A percentile compares a stretch with the other conserved stretches of the same genome.
Conservation (phyloP, 2,329 filamentous ascomycete species). For the Exophiala mesophila region DNA sequence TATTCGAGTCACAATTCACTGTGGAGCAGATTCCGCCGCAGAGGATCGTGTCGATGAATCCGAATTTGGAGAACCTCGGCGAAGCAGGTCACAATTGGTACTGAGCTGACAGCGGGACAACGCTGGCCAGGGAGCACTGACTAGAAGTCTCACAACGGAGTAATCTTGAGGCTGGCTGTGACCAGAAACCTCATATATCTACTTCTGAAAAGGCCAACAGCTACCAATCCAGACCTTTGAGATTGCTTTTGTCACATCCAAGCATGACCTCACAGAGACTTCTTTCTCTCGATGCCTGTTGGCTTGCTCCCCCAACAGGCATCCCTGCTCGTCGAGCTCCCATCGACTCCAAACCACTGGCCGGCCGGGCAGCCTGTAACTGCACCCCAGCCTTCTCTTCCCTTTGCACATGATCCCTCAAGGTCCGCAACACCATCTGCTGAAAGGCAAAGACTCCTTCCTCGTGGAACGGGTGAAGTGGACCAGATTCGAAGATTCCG, state of each 20-base stretch:
- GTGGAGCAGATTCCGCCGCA: constrained; percentile 53
- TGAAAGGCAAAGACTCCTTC: constrained; percentile 56
- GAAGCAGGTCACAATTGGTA: constrained; percentile 58
- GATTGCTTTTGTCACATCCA: background rate
- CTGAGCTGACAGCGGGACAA: too few relatives aligned
- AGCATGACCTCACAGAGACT: constrained; percentile 1
- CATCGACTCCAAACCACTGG: background rate
- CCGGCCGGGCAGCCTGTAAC: constrained; percentile 47
- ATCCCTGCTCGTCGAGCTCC: background rate
- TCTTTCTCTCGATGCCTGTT: background rate
- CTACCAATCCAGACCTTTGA: constrained; percentile 4
- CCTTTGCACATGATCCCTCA: constrained; percentile 44
- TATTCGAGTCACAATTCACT: constrained; percentile 54
- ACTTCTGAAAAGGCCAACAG: background rate
- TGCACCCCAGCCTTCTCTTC: constrained; percentile 44
- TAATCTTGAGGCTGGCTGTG: too few relatives aligned
- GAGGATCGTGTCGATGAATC: constrained; percentile 55
- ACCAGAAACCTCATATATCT: too few relatives aligned
- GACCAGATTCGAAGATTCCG: constrained; percentile 57
- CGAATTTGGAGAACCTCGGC: constrained; percentile 48
- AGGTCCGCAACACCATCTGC: constrained; percentile 44
- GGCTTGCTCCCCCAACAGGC: background rate
- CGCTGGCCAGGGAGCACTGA: too few relatives aligned
- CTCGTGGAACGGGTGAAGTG: constrained; percentile 58
- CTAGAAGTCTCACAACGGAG: too few relatives aligned